Evolutionary conservation across 139 green algal species (phyloP), one percentile per base, ranked within the genome.

Genomic region (Tetradesmus lagerheimii): DNA sequence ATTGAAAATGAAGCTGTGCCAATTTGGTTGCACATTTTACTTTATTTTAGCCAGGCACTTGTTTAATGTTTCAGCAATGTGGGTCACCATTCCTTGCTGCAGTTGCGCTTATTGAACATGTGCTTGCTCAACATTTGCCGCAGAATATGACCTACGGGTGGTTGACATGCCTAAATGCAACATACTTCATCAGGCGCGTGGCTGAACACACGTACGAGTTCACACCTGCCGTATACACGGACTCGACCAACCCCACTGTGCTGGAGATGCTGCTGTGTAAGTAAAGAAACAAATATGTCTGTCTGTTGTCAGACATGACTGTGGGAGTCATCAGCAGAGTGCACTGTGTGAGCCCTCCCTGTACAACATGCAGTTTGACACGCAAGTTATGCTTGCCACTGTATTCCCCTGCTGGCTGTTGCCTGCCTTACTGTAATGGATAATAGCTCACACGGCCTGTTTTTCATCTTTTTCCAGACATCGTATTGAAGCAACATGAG

Each of bases 181-280:
- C 76, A 38, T 82, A 35, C 27, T 82, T 82, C 27, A 29, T 82
- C 76, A 82, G 50, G 35, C 20, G 76, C 20, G 76, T 53, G 37
- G 35, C 35, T 53, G 35, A 38, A 53, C 35, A 82, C 76, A 12
- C 29, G 1, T 82, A 82, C 76, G n/a, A 29, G 76, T 82, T 82
- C 35, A 82, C 76, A 27, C 20, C 12, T 31, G 76, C 76, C 9
- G 35, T 82, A 27, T 39, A 38, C 29, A 35, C 76, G 12, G 16
- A 20, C 35, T 29, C 35, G 45, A 29, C 45, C 45, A 39, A 82
- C 76, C 45, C 45, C 35, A 82, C 76, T 82, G 76, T 82, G 35
- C 76, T 82, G 9, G 76, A 82, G 76, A 82, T 82, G 76, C 76
- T 82, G 35, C 20, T 39, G 16, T 82, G 76, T 82, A 82, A 82